Base-by-base conservation (phyloP, 148 eudicot species). In the Cornus florida region DNA sequence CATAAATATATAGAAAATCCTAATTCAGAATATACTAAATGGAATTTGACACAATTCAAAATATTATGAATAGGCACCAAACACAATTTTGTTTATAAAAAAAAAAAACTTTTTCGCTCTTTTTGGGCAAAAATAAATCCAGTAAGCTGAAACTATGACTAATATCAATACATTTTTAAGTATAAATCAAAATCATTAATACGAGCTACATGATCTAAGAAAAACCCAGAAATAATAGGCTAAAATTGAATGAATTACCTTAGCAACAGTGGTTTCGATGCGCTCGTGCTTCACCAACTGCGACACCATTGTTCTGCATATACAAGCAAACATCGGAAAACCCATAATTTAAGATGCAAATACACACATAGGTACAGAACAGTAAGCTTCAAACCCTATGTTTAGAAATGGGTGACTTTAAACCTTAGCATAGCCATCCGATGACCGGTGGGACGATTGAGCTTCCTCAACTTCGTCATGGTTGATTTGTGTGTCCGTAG, bases 381-480 rank as follows among this genome's bases (percentile, higher is more conserved):
- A 24, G 10, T 75, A 20, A 56, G 23, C 3, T 23, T 68, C 19
- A 53, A 53, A 53, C 59, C 14, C 17, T 53, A 53, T 53, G 17
- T 53, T 16, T 53, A 16, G 59, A 53, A 53, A 4, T 53, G 59
- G 59, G 7, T 16, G 19, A 53, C 12, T 53, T 11, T 16, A 3
- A 80, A 93, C 98, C 93, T 91, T 80, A 95, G 94, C 98, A 95
- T 95, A 73, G 97, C 87, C 76, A 93, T 82, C 6, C 98, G 93
- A 71, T 95, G 98, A 69, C 97, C 97, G 0, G 96, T 93, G 0
- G 97, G 97, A 24, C 98, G 96, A 85, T 86, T 87, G 41, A 95
- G 93, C 87, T 95, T 92, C 89, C 98, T 89, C 81, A 95, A 87
- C 86, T 95, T 95, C 46, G 98, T 95, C 97, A 93, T 92, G 72